Conservation (phyloP, 495 filamentous ascomycete species). For the Extremus antarcticus region DNA sequence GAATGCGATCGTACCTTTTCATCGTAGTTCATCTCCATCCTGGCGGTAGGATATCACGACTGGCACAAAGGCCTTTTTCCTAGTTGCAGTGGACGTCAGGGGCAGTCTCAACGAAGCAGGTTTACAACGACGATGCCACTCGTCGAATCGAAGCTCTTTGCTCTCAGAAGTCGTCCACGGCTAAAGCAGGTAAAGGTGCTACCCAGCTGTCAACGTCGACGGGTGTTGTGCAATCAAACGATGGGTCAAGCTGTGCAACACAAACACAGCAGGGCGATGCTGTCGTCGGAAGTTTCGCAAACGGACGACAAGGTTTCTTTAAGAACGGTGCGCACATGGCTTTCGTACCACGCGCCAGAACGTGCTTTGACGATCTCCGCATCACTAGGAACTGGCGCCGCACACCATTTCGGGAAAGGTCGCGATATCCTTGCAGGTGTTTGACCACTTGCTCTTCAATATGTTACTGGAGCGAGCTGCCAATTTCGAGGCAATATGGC, state of each 20-base stretch:
- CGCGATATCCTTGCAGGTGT: not conserved
- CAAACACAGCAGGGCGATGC: not conserved
- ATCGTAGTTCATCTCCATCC: slow-evolving; percentile 28
- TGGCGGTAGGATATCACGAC: too few relatives aligned
- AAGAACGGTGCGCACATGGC: not conserved
- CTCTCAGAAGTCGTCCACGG: not conserved
- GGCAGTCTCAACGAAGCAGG: too few relatives aligned
- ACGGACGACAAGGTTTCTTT: not conserved
- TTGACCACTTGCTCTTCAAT: not conserved
- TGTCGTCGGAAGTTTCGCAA: not conserved
- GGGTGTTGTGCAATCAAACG: not conserved
- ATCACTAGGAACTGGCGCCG: not conserved
- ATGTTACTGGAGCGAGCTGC: too few relatives aligned
- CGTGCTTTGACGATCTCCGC: not conserved
- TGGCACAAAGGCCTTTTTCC: too few relatives aligned
- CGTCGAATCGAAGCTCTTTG: not conserved
- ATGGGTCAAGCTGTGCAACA: not conserved
- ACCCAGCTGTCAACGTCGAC: not conserved
- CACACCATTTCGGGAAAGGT: not conserved
- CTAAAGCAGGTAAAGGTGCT: not conserved
- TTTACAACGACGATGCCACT: too few relatives aligned
- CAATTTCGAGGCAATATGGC: too few relatives aligned
- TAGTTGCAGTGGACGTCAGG: too few relatives aligned
- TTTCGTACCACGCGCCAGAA: not conserved
- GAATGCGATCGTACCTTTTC: slow-evolving; percentile 9